Evolutionary conservation across 345 rosid genomes (phyloP), one percentile per base, ranked within the genome.

Genomic region (Gossypium bickii): DNA sequence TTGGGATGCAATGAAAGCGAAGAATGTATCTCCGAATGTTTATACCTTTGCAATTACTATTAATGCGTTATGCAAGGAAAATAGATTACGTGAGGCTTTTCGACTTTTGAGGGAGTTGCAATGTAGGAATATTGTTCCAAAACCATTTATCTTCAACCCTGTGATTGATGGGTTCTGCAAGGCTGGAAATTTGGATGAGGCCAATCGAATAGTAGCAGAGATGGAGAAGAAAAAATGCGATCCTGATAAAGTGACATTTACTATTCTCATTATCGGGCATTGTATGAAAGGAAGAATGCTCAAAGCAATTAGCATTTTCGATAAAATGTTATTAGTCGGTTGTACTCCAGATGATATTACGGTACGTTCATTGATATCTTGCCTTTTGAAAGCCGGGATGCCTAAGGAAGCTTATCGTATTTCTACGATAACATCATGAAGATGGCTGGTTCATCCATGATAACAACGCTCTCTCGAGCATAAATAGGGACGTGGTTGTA

Each of bases 91-190:
- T n/a, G 89, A 89, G 81, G 98, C 97, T 77, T 85, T 89, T 47
- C 87, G 77, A 12, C 79, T 91, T 83, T 80, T 92, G 82, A 78
- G 76, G 76, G 89, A 85, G 74, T 72, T 94, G 83, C 89, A 84
- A 70, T 43, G 72, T 79, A 85, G 74, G 53, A 80, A 82, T 70
- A 55, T 88, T 18, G 62, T 83, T 57, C 82, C 89, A 1, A 86
- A 87, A 72, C 85, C 98, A 16, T 94, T 94, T 85, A 76, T 92
- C 45, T 94, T 85, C 85, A 94, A 94, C 81, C 97, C 97, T 68
- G 92, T 92, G 75, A 88, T 94, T 80, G 98, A 94, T 82, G 97
- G 95, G 65, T 86, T 87, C 78, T 94, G 95, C 86, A 94, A 94
- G 80, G 91, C 93, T 53, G 98, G 98, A 20, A 92, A 92, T 78